phyloP scores from a whole-genome alignment of 2,329 filamentous ascomycete species.

The Colletotrichum sidae region DNA sequence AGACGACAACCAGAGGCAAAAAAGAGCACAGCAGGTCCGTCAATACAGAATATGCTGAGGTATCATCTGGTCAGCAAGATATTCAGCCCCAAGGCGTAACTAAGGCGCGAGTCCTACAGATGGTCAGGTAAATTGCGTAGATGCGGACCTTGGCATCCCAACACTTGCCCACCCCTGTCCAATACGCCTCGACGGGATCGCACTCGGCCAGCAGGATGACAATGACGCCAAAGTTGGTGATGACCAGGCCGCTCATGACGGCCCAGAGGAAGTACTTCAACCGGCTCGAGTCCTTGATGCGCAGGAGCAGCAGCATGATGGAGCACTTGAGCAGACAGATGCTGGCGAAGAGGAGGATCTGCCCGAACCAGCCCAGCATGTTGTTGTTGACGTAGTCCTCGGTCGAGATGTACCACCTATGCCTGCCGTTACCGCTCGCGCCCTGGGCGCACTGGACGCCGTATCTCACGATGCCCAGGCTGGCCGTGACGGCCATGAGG shows the following conservation, averaged over 20 bases:
- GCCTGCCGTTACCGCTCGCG: constrained; percentile 51
- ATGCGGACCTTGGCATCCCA: constrained; percentile 48
- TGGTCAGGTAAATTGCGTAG: constrained; percentile 49
- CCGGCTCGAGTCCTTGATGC: constrained; percentile 51
- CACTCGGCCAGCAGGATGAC: constrained; percentile 49
- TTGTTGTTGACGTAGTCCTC: constrained; percentile 49
- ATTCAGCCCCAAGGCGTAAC: neutral
- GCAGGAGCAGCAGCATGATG: constrained; percentile 54
- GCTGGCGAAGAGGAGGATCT: constrained; percentile 53
- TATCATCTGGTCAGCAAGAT: neutral
- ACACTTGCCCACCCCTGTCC: constrained; percentile 45
- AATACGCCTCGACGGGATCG: constrained; percentile 45
- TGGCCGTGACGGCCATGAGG: constrained; percentile 45
- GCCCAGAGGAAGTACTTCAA: constrained; percentile 47
- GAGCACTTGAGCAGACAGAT: constrained; percentile 55
- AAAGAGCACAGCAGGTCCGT: constrained; percentile 44
- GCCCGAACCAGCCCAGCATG: constrained; percentile 53
- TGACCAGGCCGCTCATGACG: constrained; percentile 46
- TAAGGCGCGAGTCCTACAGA: constrained; percentile 35
- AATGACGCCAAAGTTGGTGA: constrained; percentile 47
- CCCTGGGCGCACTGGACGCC: constrained; percentile 48
- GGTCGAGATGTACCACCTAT: constrained; percentile 48
- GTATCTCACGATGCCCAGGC: constrained; percentile 47
- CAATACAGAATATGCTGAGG: constrained; percentile 42
- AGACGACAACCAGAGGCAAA: constrained; percentile 47